These are phyloP conservation scores for Pseudogymnoascus sp. DNA, from an alignment of 2,329 filamentous ascomycete species.

Conservation along the genomic window DNA sequence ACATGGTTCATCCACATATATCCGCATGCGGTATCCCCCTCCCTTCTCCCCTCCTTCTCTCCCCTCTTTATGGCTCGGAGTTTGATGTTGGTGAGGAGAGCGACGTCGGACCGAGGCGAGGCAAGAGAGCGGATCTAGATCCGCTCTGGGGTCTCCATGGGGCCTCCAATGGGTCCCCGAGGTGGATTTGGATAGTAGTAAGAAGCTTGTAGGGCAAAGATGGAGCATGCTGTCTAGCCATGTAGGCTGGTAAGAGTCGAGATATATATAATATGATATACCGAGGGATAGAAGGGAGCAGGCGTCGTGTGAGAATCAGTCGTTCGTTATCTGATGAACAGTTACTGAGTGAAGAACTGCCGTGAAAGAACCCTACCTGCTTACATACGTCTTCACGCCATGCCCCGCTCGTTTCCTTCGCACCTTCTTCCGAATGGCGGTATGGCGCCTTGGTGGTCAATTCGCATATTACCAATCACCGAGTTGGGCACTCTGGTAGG, in stretches of 20 bases:
- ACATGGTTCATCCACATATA: not conserved
- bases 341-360: not conserved
- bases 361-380: not conserved
- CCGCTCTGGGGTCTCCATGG: not conserved
- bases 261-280: not conserved
- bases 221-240: not conserved
- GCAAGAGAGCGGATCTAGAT: not conserved
- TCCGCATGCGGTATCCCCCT: not conserved
- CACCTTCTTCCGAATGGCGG: not conserved
- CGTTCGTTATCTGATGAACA: not conserved
- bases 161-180: not conserved
- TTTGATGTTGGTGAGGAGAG: not conserved
- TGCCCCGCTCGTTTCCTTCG: not conserved
- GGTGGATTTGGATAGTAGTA: not conserved
- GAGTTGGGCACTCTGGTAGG: not conserved
- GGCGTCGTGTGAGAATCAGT: not conserved
- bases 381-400: not conserved
- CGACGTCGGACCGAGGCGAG: slow-evolving; percentile 1
- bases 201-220: not conserved
- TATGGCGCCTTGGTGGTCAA: not conserved
- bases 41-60: not conserved
- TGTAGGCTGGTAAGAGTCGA: not conserved
- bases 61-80: not conserved
- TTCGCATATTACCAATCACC: not conserved
- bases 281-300: not conserved